Base-by-base conservation (phyloP, 2,329 filamentous ascomycete species). In the Neopestalotiopsis sp. region DNA sequence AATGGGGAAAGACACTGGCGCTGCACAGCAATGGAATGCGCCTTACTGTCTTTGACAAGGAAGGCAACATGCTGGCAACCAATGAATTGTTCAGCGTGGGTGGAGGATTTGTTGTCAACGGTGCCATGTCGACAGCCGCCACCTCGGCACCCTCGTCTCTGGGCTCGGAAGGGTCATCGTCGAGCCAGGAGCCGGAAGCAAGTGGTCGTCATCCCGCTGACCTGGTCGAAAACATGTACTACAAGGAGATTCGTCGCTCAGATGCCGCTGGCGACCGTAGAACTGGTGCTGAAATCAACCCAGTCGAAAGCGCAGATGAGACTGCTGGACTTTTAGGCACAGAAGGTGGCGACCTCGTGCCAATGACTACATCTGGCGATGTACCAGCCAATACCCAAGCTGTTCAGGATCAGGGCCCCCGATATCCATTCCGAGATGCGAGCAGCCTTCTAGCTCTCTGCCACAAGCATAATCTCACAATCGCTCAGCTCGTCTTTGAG, bases 1-100 rank as follows among this genome's bases (percentile, higher is more conserved):
- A 86, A 74, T 86, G 84, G 84, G 82, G 83, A 2, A 81, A 81
- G 30, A 86, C 85, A 73, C 79, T 86, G n/a, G 82, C 84, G 0
- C 71, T 85, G 60, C 84, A 86, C 73, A 86, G 84, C 77, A 86
- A 86, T 65, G 84, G 84, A 57, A 85, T 86, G 84, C 83, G 84
- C 1, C 80, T 86, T 66, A 84, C 79, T n/a, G 84, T 85, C 2
- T 86, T 83, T 61, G 83, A 85, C 67, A 72, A 82, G 4, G 79
- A 85, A 1, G 84, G 84, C 12, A 80, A 78, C 38, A 80, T 84
- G 70, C 73, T 86, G 42, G 84, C 84, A 1, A 84, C 81, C 20
- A 86, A 86, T 67, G 84, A 86, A 70, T 77, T 86, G 70, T 86
- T 86, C 72, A 86, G 84, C 65, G 84, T 86, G 1, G 84, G 84